These are phyloP conservation scores for Emiliania huxleyi DNA, from an alignment of 78 protist species.

Conservation along the genomic window DNA sequence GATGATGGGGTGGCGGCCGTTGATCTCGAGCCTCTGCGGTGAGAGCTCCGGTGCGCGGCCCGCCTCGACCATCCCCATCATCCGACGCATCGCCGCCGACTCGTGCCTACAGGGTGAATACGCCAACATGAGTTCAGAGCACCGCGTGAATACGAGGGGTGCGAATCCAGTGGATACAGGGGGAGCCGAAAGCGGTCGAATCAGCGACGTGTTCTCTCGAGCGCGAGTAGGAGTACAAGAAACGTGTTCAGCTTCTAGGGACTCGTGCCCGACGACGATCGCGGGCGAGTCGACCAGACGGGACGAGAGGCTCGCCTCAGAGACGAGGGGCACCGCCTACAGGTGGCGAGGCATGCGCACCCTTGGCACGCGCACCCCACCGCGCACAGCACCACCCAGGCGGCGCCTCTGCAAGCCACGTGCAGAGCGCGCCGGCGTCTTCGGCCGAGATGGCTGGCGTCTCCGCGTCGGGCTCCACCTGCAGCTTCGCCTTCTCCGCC, in stretches of 20 bases:
- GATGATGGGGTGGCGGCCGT: constrained; percentile 78
- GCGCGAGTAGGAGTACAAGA: too few relatives aligned
- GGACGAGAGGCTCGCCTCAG: not conserved
- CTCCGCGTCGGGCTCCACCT: constrained; percentile 11
- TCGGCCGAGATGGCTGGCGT: constrained; percentile 40
- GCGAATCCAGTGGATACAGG: too few relatives aligned
- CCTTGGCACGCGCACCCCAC: too few relatives aligned
- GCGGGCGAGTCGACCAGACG: constrained; percentile 46
- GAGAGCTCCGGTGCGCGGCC: not conserved
- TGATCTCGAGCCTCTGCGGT: constrained; percentile 75
- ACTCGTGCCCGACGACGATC: constrained; percentile 41
- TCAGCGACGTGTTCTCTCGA: too few relatives aligned
- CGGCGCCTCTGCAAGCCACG: not conserved
- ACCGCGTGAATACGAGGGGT: too few relatives aligned
- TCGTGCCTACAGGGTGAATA: too few relatives aligned
- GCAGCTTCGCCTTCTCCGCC: constrained; percentile 55
- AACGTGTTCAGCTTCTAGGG: too few relatives aligned
- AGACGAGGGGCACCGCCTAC: not conserved
- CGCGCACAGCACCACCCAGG: too few relatives aligned
- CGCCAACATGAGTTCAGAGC: too few relatives aligned
- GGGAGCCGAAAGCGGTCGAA: too few relatives aligned
- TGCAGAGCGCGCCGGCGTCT: not conserved
- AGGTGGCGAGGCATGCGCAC: too few relatives aligned
- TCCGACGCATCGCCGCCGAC: constrained; percentile 59
- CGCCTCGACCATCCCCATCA: constrained; percentile 54